Conservation (phyloP, 139 green algal species). For the Chlamydomonas sphaeroides region DNA sequence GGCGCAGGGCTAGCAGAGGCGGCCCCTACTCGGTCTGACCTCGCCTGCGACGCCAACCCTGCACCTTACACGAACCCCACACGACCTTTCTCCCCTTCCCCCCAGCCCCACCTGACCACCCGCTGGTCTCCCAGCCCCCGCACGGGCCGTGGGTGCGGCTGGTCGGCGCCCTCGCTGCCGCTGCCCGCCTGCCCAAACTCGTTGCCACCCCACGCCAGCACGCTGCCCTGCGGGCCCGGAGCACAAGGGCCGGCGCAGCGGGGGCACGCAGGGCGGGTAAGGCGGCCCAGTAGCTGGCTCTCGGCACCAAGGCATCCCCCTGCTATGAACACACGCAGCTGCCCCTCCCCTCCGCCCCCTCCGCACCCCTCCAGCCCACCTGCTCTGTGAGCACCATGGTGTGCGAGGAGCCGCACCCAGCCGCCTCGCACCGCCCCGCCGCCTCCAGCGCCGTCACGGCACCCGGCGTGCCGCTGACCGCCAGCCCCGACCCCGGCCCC, state of each 20-base stretch:
- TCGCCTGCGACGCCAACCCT: too few species aligned
- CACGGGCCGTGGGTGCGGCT: constrained; percentile 33
- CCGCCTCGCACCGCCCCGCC: constrained; percentile 36
- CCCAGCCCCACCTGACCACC: constrained; percentile 32
- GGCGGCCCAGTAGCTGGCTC: too few species aligned
- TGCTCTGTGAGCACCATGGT: constrained; percentile 61
- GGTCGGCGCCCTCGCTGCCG: constrained; percentile 26
- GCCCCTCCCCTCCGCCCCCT: neutral
- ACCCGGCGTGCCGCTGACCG: too few species aligned
- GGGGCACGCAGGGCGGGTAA: too few species aligned
- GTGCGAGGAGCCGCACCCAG: constrained; percentile 57
- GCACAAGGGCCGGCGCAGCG: neutral
- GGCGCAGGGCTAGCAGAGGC: too few species aligned
- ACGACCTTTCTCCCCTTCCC: neutral
- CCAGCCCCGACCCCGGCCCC: too few species aligned
- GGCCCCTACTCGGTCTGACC: too few species aligned
- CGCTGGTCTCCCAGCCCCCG: constrained; percentile 11
- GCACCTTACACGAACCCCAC: neutral
- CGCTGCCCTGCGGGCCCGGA: neutral
- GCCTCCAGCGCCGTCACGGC: constrained; percentile 59
- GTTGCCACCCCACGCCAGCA: constrained; percentile 39
- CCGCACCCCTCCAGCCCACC: neutral
- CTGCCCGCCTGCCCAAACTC: constrained; percentile 78
- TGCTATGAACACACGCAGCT: too few species aligned
- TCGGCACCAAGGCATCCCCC: too few species aligned